phyloP scores from a whole-genome alignment of 208 protist genomes.

The Trichomonas tenax region DNA sequence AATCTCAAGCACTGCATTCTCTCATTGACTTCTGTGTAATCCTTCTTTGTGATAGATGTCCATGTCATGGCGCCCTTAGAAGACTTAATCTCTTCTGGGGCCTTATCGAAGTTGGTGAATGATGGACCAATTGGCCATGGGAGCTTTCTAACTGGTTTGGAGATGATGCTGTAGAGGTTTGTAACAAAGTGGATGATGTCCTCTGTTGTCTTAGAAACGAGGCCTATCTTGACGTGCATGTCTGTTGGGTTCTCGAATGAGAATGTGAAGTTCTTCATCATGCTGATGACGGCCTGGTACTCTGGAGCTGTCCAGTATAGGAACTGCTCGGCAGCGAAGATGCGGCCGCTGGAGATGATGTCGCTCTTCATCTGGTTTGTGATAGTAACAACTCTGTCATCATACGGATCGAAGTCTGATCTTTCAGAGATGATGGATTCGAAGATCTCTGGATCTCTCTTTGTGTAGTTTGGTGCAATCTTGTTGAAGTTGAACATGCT shows the following conservation, averaged over 20 bases:
- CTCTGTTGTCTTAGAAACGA: not conserved
- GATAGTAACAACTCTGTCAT: not conserved
- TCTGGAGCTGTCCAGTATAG: not conserved
- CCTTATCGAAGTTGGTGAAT: not conserved
- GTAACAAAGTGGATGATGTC: not conserved
- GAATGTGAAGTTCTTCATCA: not conserved
- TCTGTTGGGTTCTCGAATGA: not conserved
- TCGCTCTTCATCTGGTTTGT: not conserved
- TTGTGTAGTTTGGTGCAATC: not conserved
- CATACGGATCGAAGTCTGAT: not conserved
- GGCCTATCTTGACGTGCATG: not conserved
- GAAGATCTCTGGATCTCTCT: not conserved
- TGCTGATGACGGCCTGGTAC: not conserved
- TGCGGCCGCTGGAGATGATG: not conserved
- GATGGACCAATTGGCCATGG: not conserved
- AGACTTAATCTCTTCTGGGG: not conserved
- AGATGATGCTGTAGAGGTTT: not conserved
- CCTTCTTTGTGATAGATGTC: not conserved
- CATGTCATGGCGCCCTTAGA: not conserved
- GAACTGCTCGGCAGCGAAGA: not conserved
- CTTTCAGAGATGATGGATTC: not conserved
- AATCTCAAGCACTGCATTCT: not conserved
- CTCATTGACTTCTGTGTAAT: not conserved
- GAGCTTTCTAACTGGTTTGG: not conserved
- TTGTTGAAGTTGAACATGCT: not conserved